A percentile compares a stretch with the other conserved stretches of the same genome.
Evolutionary conservation across 2,329 filamentous ascomycete species (phyloP).

Genomic region (Albophoma yamanashiensis): DNA sequence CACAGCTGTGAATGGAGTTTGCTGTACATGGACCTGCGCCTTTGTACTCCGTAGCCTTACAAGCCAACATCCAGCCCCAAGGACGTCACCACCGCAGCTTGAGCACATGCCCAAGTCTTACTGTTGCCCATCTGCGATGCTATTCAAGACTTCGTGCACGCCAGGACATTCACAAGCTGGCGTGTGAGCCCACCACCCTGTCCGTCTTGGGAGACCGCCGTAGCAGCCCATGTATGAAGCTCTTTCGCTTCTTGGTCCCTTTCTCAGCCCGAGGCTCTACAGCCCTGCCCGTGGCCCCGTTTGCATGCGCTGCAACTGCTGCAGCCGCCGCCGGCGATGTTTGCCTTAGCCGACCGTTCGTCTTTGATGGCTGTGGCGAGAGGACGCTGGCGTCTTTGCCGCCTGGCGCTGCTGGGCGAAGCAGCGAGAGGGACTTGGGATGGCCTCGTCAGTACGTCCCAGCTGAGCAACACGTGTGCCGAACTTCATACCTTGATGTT

Average conservation of each 20-base stretch:
- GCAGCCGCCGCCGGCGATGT: neutral
- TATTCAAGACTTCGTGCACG: neutral
- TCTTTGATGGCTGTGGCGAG: neutral
- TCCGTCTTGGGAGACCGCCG: neutral
- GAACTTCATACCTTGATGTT: slow-evolving; percentile 2
- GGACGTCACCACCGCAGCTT: too few relatives aligned
- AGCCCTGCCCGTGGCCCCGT: neutral
- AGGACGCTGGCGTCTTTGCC: neutral
- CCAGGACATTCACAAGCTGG: neutral
- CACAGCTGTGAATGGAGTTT: too few relatives aligned
- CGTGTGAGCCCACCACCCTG: neutral
- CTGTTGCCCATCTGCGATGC: neutral
- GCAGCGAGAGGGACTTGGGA: neutral
- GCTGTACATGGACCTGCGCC: too few relatives aligned
- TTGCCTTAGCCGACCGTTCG: too few relatives aligned
- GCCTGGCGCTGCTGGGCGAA: neutral
- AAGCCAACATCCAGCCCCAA: too few relatives aligned
- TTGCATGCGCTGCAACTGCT: neutral
- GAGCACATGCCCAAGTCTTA: too few relatives aligned
- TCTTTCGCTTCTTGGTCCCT: neutral
- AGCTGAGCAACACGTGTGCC: neutral
- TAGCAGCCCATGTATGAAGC: neutral
- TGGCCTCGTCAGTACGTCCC: neutral
- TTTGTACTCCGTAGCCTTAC: too few relatives aligned
- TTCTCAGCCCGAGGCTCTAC: neutral